Evolutionary conservation across 257 asterid species (phyloP).

Genomic region (Scutellaria galericulata): DNA sequence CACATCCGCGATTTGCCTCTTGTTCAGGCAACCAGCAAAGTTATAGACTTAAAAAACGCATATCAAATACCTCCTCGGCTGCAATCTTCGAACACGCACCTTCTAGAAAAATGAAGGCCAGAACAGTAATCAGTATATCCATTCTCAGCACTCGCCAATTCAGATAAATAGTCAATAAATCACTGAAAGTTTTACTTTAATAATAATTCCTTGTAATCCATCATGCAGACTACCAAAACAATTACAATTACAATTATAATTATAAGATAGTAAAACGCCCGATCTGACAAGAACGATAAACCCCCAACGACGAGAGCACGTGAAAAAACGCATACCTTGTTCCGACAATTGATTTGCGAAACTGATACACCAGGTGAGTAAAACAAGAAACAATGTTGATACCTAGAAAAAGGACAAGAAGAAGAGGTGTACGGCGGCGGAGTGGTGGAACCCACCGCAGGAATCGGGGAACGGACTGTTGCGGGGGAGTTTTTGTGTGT

Average conservation of each 20-base stretch:
- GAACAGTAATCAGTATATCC: constrained; percentile 18
- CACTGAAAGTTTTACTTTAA: neutral
- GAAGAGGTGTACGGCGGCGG: constrained; percentile 26
- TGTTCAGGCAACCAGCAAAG: constrained; percentile 38
- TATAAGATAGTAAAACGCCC: constrained; percentile 21
- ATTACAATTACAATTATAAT: constrained; percentile 3
- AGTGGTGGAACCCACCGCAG: constrained; percentile 28
- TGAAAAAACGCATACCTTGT: neutral
- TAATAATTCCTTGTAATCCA: constrained; percentile 15
- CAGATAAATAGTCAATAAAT: neutral
- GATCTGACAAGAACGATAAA: constrained; percentile 33
- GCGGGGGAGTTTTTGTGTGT: constrained; percentile 18
- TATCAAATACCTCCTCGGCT: constrained; percentile 33
- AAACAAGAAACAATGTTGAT: neutral
- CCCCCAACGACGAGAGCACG: constrained; percentile 21
- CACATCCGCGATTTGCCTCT: constrained; percentile 70
- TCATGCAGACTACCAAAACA: constrained; percentile 23
- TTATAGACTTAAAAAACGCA: constrained; percentile 32
- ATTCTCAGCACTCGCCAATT: constrained; percentile 19
- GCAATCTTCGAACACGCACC: constrained; percentile 26
- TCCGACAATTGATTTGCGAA: constrained; percentile 1
- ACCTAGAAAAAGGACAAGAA: neutral
- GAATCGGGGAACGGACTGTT: constrained; percentile 24
- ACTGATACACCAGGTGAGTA: constrained; percentile 3
- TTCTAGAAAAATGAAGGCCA: constrained; percentile 32